Evolutionary conservation across 176 grass and related monocot species (phyloP).

Genomic region (Thinopyrum elongatum): DNA sequence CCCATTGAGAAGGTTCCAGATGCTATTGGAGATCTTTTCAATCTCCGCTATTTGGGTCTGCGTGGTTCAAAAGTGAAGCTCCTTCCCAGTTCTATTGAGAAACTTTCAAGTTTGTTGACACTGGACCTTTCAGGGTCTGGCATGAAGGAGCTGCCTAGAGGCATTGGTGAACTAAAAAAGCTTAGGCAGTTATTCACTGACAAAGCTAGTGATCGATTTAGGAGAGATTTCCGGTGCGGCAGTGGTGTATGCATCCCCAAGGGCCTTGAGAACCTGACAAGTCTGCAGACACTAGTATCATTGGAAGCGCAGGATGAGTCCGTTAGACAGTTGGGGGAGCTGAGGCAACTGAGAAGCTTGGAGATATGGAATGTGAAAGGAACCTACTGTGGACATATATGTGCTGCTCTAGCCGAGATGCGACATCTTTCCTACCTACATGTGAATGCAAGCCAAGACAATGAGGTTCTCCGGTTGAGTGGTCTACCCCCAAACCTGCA

Average conservation of each 20-base stretch:
- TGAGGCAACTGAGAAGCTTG: conserved; percentile 39
- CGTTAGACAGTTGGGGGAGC: background rate
- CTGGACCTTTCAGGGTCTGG: background rate
- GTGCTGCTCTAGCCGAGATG: conserved; percentile 26
- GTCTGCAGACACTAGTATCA: conserved; percentile 20
- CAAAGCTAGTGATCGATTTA: background rate
- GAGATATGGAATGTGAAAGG: conserved; percentile 28
- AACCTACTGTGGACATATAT: background rate
- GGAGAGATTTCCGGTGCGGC: background rate
- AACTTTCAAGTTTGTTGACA: conserved; percentile 11
- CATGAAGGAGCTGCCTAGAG: conserved; percentile 5
- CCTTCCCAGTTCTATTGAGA: conserved; percentile 25
- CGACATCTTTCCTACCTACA: background rate
- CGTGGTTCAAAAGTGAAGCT: conserved; percentile 30
- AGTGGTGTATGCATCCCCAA: conserved; percentile 7
- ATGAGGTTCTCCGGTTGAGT: conserved; percentile 23
- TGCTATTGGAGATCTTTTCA: conserved; percentile 33
- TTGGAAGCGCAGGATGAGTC: conserved; percentile 11
- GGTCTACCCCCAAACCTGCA: background rate
- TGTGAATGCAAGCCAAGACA: conserved; percentile 8
- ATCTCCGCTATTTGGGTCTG: conserved; percentile 35
- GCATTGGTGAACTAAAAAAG: conserved; percentile 7
- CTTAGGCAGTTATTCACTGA: conserved; percentile 34
- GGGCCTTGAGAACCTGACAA: conserved; percentile 5
- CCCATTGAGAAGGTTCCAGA: conserved; percentile 13